These are phyloP conservation scores for Suillus subluteus DNA, from an alignment of 768 basidiomycete species.

Conservation along the genomic window DNA sequence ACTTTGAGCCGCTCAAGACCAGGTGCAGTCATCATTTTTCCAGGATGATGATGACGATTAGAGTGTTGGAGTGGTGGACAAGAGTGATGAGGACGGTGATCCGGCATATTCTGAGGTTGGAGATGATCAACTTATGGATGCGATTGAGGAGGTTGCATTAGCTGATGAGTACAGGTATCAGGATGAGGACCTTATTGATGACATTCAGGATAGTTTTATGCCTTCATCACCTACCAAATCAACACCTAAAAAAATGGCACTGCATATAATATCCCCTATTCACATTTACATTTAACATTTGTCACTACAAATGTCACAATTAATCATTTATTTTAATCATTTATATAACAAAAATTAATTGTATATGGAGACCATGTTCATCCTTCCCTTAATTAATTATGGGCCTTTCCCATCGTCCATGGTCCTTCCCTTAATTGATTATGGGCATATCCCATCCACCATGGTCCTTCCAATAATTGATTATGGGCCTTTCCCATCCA, in stretches of 20 bases:
- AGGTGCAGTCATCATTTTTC: neutral
- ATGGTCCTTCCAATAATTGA: neutral
- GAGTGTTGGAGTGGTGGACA: neutral
- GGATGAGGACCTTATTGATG: neutral
- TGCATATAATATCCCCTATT: neutral
- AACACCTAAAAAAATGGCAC: neutral
- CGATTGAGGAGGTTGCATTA: constrained; percentile 10
- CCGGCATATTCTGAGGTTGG: neutral
- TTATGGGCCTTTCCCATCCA: neutral
- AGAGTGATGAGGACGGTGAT: neutral
- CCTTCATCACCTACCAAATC: neutral
- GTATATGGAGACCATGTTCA: neutral
- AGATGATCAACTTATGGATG: constrained; percentile 11
- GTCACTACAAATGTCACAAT: too few relatives aligned
- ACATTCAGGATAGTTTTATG: constrained; percentile 1
- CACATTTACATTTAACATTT: too few relatives aligned
- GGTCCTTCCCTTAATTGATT: neutral
- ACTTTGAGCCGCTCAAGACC: neutral
- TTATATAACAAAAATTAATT: neutral
- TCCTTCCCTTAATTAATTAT: neutral
- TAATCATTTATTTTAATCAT: neutral
- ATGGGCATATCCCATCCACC: neutral
- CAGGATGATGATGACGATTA: neutral
- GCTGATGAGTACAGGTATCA: constrained; percentile 9
- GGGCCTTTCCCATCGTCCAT: neutral